Evolutionary conservation across 1,284 basidiomycete genomes (phyloP).

Genomic region (Testicularia cyperi): DNA sequence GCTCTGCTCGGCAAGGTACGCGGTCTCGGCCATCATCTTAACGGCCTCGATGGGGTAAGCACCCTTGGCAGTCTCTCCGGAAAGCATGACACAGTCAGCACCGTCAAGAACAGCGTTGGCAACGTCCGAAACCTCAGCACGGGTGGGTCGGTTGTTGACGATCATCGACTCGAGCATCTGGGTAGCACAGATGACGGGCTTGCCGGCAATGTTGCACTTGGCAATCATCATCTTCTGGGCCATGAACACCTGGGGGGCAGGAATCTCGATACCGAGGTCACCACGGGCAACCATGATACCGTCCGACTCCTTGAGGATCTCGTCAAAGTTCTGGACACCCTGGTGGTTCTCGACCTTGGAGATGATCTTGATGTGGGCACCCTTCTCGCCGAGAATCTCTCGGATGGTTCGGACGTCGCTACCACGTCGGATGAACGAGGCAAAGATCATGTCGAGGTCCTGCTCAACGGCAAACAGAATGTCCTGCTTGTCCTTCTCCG

Average conservation of each 20-base stretch:
- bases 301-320: slow-evolving; percentile 59
- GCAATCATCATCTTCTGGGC: slow-evolving; percentile 61
- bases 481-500: slow-evolving; percentile 88
- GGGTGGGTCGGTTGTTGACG: slow-evolving; percentile 59
- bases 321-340: slow-evolving; percentile 60
- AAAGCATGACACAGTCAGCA: slow-evolving; percentile 60
- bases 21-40: slow-evolving; percentile 60
- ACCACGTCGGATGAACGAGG: slow-evolving; percentile 58
- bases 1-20: slow-evolving; percentile 57
- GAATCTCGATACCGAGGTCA: slow-evolving; percentile 63
- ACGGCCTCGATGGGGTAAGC: slow-evolving; percentile 62
- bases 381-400: slow-evolving; percentile 57
- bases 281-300: slow-evolving; percentile 61
- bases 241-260: slow-evolving; percentile 64
- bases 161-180: slow-evolving; percentile 92
- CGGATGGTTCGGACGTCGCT: slow-evolving; percentile 57
- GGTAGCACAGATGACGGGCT: slow-evolving; percentile 97
- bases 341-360: slow-evolving; percentile 61
- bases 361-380: slow-evolving; percentile 59
- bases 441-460: slow-evolving; percentile 83
- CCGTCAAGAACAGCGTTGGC: slow-evolving; percentile 60
- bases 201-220: slow-evolving; percentile 60
- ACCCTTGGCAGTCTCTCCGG: slow-evolving; percentile 60
- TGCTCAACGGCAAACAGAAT: slow-evolving; percentile 94
- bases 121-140: slow-evolving; percentile 59